phyloP scores from a whole-genome alignment of 1,284 basidiomycete species.

The Cronartium quercuum region DNA sequence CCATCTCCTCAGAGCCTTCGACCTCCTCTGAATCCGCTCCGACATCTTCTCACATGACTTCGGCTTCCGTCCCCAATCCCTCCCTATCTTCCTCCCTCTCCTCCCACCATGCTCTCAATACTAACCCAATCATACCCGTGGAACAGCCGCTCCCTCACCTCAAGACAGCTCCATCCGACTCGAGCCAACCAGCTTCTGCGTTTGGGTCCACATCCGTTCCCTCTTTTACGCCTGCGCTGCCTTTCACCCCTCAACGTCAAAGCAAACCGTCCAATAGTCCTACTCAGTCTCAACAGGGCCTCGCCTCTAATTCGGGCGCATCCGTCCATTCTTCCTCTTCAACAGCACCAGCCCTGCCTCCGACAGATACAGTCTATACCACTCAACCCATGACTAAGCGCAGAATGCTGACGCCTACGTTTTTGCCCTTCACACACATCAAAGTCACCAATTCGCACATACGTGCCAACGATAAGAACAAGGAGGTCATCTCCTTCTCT shows the following conservation, averaged over 20 bases:
- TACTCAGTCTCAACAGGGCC: not conserved
- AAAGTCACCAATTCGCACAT: slow-evolving; percentile 59
- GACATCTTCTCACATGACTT: not conserved
- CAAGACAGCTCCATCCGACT: not conserved
- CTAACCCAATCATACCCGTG: not conserved
- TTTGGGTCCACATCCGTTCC: not conserved
- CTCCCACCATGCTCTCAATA: not conserved
- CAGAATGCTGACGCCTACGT: slow-evolving; percentile 45
- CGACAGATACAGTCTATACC: slow-evolving; percentile 2
- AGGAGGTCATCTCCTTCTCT: slow-evolving; percentile 76
- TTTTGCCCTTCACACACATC: slow-evolving; percentile 44
- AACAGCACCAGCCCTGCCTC: not conserved
- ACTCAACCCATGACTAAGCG: slow-evolving; percentile 32
- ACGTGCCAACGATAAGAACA: slow-evolving; percentile 73
- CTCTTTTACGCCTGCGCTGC: not conserved
- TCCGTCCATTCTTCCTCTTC: not conserved
- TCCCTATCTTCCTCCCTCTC: not conserved
- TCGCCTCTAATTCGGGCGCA: not conserved
- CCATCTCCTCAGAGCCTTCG: not conserved
- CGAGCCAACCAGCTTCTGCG: not conserved
- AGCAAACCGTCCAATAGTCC: not conserved
- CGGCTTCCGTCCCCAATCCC: not conserved
- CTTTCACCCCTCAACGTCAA: not conserved
- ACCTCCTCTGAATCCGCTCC: not conserved
- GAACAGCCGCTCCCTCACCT: not conserved